phyloP scores from a whole-genome alignment of 2,329 filamentous ascomycete species.

The Trichoderma gracile region DNA sequence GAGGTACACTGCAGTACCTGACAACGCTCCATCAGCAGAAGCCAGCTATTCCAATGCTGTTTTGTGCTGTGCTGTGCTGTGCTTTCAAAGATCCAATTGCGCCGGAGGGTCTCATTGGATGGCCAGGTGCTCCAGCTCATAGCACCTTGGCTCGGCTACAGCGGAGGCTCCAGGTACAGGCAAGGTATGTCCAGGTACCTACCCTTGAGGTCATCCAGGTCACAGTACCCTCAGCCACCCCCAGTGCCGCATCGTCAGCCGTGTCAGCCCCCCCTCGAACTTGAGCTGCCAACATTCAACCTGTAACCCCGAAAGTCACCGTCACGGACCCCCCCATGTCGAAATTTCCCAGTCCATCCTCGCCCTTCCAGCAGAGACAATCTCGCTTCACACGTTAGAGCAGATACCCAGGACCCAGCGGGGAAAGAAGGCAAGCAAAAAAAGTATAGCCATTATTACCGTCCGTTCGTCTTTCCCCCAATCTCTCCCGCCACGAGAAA shows the following conservation, averaged over 20 bases:
- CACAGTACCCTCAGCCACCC: not conserved
- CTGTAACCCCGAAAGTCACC: constrained; percentile 4
- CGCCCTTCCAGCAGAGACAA: constrained; percentile 13
- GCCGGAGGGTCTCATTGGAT: too few species aligned
- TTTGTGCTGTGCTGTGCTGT: not conserved
- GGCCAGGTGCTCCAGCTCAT: too few species aligned
- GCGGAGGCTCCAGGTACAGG: too few species aligned
- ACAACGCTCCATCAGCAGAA: too few species aligned
- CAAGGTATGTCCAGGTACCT: too few species aligned
- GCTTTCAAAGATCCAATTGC: not conserved
- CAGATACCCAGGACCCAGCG: constrained; percentile 9
- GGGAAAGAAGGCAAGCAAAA: not conserved
- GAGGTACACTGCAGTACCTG: not conserved
- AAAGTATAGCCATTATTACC: too few species aligned
- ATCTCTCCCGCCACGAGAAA: not conserved
- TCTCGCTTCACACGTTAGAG: constrained; percentile 16
- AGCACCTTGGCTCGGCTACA: too few species aligned
- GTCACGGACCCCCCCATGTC: constrained; percentile 22
- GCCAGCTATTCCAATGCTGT: too few species aligned
- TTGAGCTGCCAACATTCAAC: too few species aligned
- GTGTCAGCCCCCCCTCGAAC: constrained; percentile 3
- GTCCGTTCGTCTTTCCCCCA: not conserved
- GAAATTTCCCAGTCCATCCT: constrained; percentile 24
- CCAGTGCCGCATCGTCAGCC: not conserved
- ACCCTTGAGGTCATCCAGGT: too few species aligned